phyloP scores from a whole-genome alignment of 2,329 filamentous ascomycete genomes.

The Zymoseptoria brevis region DNA sequence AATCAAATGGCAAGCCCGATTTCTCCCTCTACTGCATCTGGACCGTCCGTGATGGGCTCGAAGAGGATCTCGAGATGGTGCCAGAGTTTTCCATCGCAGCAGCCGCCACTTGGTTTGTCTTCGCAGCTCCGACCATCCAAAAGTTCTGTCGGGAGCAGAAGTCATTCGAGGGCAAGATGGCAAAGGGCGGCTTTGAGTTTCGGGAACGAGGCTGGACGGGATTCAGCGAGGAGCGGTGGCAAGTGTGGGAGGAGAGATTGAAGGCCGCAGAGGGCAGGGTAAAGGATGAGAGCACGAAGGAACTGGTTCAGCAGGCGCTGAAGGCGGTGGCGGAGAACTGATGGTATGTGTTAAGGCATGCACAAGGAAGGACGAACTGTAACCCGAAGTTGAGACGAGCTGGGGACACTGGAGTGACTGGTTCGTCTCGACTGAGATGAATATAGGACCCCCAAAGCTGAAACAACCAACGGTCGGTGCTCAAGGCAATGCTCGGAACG shows the following conservation, averaged over 20 bases:
- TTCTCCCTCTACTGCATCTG: conserved; percentile 26
- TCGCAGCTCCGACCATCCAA: conserved; percentile 20
- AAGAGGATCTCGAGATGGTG: conserved; percentile 17
- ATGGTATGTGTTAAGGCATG: background rate
- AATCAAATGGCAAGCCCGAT: conserved; percentile 17
- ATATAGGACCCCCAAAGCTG: background rate
- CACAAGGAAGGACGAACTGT: background rate
- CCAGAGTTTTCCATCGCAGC: conserved; percentile 19
- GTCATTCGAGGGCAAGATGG: conserved; percentile 25
- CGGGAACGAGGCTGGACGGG: conserved; percentile 22
- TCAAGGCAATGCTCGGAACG: background rate
- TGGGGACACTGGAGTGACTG: background rate
- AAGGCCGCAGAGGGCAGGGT: conserved; percentile 6
- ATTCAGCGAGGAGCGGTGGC: conserved; percentile 23
- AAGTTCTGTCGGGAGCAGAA: conserved; percentile 19
- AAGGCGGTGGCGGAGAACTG: conserved; percentile 5
- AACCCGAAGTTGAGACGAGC: background rate
- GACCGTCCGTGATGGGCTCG: conserved; percentile 25
- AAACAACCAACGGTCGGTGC: background rate
- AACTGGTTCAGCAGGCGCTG: conserved; percentile 14
- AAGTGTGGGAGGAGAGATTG: conserved; percentile 19
- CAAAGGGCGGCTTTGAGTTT: conserved; percentile 20
- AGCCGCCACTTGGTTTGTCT: conserved; percentile 25
- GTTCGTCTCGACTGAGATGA: background rate
- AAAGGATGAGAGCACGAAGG: conserved; percentile 8